Conservation (phyloP, 306 rosid genomes). For the Lablab purpureus region DNA sequence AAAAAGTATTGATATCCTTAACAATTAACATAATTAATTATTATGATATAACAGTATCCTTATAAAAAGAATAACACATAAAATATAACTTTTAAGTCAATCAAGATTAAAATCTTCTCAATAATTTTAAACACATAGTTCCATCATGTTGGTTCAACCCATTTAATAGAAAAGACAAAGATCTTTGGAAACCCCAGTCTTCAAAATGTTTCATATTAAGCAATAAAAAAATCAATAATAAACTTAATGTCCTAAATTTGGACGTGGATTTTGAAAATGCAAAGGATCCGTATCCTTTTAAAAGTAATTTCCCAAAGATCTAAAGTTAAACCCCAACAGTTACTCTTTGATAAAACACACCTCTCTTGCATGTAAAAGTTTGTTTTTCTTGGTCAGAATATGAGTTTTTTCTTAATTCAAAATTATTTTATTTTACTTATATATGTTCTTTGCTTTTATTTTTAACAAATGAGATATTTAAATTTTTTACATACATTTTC, state of each 20-base stretch:
- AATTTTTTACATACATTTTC: no score
- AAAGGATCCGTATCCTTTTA: conserved; percentile 2
- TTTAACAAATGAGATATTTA: no score
- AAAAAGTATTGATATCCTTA: background rate
- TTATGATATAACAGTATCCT: background rate
- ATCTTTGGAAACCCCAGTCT: background rate
- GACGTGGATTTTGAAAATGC: background rate
- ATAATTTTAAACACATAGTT: background rate
- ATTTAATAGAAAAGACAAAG: background rate
- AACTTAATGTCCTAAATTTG: background rate
- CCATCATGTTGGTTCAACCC: background rate
- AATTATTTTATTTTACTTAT: no score
- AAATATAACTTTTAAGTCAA: background rate
- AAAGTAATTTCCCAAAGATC: conserved; percentile 19
- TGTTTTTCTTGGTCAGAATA: conserved; percentile 24
- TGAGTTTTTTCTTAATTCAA: no score
- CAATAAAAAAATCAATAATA: background rate
- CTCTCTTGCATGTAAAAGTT: conserved; percentile 8
- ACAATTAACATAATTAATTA: background rate
- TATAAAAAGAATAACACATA: background rate
- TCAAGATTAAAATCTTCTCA: background rate
- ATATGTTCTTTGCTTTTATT: no score
- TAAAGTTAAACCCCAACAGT: conserved; percentile 29
- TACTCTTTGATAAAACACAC: background rate
- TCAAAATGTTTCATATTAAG: background rate